phyloP scores from a whole-genome alignment of 2,329 filamentous ascomycete species.

The Malbranchea cinnamomea region DNA sequence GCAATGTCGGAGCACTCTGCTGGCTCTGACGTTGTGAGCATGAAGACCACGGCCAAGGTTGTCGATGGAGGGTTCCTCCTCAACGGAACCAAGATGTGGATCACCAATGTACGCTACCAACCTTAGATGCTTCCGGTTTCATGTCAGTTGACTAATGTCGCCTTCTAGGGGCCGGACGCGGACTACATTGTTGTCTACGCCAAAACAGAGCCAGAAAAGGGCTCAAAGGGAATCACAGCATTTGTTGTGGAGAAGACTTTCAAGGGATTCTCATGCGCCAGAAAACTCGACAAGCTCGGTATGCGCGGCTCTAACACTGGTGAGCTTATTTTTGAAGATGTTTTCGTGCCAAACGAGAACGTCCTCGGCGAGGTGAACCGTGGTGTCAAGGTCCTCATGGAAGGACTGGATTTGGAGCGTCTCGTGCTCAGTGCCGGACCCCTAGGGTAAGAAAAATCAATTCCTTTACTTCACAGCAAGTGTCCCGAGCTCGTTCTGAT shows the following conservation, averaged over 20 bases:
- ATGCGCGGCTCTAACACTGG: slow-evolving; percentile 97
- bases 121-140: too few species aligned
- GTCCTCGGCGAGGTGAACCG: slow-evolving; percentile 65
- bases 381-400: slow-evolving; percentile 86
- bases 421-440: slow-evolving; percentile 84
- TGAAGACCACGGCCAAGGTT: slow-evolving; percentile 71
- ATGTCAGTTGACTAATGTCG: slow-evolving; percentile 11
- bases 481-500: background rate
- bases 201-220: slow-evolving; percentile 70
- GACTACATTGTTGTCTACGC: slow-evolving; percentile 90
- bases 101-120: slow-evolving; percentile 60
- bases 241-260: slow-evolving; percentile 64
- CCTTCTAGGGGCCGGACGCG: slow-evolving; percentile 58
- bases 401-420: slow-evolving; percentile 84
- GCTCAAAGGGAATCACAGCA: slow-evolving; percentile 82
- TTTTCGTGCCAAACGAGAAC: slow-evolving; percentile 75
- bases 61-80: slow-evolving; percentile 76
- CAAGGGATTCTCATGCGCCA: slow-evolving; percentile 68
- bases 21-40: slow-evolving; percentile 86
- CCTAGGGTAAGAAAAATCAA: slow-evolving; percentile 41
- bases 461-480: background rate
- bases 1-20: slow-evolving; percentile 91
- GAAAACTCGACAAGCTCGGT: slow-evolving; percentile 93
- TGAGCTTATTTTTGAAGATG: slow-evolving; percentile 77
- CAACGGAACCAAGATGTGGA: slow-evolving; percentile 97